phyloP scores from a whole-genome alignment of 2,329 filamentous ascomycete species.

The Fusarium sp. region DNA sequence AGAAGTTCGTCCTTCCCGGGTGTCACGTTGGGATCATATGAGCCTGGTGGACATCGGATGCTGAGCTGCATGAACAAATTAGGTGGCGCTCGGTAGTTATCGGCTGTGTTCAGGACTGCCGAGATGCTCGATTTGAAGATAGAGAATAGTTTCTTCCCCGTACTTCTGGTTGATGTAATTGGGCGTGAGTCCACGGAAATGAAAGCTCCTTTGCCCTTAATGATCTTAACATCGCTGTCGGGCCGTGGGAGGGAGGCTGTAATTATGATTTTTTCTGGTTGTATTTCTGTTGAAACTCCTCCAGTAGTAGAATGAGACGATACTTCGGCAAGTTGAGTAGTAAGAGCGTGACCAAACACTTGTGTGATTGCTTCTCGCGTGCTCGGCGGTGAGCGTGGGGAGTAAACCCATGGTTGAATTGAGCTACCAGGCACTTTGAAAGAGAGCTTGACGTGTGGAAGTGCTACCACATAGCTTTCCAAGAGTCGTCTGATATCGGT shows the following conservation, averaged over 20 bases:
- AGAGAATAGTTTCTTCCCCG: conserved; percentile 67
- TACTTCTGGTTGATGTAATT: conserved; percentile 64
- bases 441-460: conserved; percentile 69
- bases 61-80: conserved; percentile 73
- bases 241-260: conserved; percentile 66
- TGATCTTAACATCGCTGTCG: conserved; percentile 55
- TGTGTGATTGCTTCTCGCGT: conserved; percentile 71
- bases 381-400: conserved; percentile 61
- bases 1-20: conserved; percentile 78
- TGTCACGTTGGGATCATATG: conserved; percentile 79
- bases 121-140: conserved; percentile 64
- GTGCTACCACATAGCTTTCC: conserved; percentile 72
- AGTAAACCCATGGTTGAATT: conserved; percentile 68
- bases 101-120: conserved; percentile 39
- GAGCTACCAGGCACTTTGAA: conserved; percentile 69
- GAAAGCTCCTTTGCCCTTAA: conserved; percentile 64
- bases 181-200: conserved; percentile 77
- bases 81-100: conserved; percentile 48
- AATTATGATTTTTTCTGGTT: conserved; percentile 13
- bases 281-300: neutral
- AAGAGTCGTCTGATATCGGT: conserved; percentile 69
- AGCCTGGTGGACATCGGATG: conserved; percentile 69
- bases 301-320: conserved; percentile 42
- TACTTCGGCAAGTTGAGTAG: conserved; percentile 63
- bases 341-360: conserved; percentile 67